Percentiles rank a stretch among this genome's conserved stretches.
phyloP scores from a whole-genome alignment of 768 basidiomycete species.

The Pholiota microspora region DNA sequence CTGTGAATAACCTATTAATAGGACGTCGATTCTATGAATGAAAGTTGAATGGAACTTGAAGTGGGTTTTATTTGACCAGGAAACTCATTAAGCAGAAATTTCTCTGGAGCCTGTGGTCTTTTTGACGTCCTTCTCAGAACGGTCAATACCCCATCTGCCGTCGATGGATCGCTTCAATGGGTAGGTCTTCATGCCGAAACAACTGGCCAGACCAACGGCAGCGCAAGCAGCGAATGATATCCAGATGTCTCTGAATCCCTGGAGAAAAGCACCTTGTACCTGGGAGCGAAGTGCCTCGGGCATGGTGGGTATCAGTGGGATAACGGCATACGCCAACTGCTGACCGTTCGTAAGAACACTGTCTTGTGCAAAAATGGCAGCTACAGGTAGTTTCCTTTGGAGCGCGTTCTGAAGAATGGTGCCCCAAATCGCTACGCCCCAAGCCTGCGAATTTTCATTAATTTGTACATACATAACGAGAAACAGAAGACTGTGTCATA shows the following conservation, averaged over 20 bases:
- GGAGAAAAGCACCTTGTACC: constrained; percentile 7
- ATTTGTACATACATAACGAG: constrained; percentile 8
- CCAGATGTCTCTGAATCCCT: constrained; percentile 13
- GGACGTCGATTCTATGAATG: neutral
- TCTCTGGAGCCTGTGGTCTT: neutral
- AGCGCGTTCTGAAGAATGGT: constrained; percentile 54
- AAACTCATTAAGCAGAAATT: neutral
- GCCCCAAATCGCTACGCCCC: constrained; percentile 48
- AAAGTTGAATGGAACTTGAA: neutral
- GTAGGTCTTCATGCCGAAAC: constrained; percentile 12
- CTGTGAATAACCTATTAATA: neutral
- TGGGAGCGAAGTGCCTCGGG: constrained; percentile 20
- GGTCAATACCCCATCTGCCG: constrained; percentile 16
- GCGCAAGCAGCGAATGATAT: constrained; percentile 10
- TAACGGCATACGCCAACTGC: constrained; percentile 44
- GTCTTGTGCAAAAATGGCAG: constrained; percentile 6
- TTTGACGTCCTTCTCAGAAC: constrained; percentile 1
- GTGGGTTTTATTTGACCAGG: neutral
- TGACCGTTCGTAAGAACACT: constrained; percentile 27
- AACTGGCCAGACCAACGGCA: constrained; percentile 8
- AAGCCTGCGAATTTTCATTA: neutral
- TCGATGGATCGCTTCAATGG: constrained; percentile 9
- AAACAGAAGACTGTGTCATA: neutral
- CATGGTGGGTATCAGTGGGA: constrained; percentile 38
- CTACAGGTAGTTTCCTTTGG: constrained; percentile 34